Percentiles rank a stretch among this genome's conserved stretches.
phyloP scores from a whole-genome alignment of 805 yeast genomes.

The Lipomyces sp. region DNA sequence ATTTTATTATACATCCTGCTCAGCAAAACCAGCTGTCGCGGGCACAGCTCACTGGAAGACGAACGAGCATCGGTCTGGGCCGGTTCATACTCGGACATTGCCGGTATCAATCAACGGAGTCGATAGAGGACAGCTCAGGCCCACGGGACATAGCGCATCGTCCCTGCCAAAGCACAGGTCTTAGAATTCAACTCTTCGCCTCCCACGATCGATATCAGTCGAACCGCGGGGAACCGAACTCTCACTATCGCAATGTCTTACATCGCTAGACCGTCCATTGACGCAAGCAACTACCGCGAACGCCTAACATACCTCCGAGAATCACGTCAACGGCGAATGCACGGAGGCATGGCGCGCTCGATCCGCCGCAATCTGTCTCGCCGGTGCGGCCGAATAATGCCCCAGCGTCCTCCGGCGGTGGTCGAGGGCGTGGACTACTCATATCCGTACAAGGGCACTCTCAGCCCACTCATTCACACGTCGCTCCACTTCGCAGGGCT shows the following conservation, averaged over 20 bases:
- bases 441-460: background rate
- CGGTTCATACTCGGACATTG: background rate
- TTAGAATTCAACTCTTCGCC: too few species aligned
- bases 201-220: too few species aligned
- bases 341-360: background rate
- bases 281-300: background rate
- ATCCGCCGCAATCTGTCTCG: background rate
- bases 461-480: background rate
- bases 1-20: background rate
- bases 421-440: constrained; percentile 2
- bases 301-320: constrained; percentile 5
- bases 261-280: background rate
- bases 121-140: too few species aligned
- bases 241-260: background rate
- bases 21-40: background rate
- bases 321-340: constrained; percentile 1
- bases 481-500: constrained; percentile 7
- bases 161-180: too few species aligned
- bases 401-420: background rate
- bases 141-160: too few species aligned
- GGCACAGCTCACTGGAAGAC: too few species aligned
- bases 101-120: too few species aligned
- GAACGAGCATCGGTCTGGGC: background rate
- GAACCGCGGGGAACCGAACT: background rate
- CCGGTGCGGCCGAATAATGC: background rate